These are phyloP conservation scores for Vachellia pachyceras DNA, from an alignment of 306 rosid genomes.

Conservation along the genomic window DNA sequence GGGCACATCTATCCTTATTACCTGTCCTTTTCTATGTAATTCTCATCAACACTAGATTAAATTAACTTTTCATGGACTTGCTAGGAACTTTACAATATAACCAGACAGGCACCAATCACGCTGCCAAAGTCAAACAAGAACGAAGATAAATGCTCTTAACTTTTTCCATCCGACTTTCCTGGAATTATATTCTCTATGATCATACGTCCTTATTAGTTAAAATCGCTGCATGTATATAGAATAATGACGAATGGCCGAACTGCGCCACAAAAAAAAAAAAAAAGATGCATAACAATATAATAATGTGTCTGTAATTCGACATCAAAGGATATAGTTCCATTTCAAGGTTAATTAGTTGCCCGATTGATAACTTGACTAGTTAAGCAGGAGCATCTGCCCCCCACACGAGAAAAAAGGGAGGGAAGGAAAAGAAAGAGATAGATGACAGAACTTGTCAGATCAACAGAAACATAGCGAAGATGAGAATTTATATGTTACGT, in stretches of 20 bases:
- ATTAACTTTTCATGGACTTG: conserved; percentile 10
- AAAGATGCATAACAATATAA: background rate
- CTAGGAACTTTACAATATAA: background rate
- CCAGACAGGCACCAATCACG: background rate
- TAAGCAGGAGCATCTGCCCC: too few relatives aligned
- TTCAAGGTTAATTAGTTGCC: background rate
- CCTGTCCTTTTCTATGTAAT: conserved; percentile 17
- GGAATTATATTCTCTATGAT: too few relatives aligned
- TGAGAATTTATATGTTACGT: background rate
- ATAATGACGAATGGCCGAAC: background rate
- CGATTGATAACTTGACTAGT: background rate
- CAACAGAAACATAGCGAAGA: background rate
- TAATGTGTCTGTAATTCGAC: background rate
- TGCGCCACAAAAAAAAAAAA: background rate
- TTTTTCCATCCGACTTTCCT: background rate
- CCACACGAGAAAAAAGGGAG: too few relatives aligned
- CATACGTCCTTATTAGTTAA: background rate
- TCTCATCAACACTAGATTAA: background rate
- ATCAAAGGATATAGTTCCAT: background rate
- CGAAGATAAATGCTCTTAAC: background rate
- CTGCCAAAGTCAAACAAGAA: conserved; percentile 25
- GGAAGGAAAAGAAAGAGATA: too few relatives aligned
- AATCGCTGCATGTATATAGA: background rate
- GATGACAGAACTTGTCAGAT: background rate
- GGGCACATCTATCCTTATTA: background rate